Conservation (phyloP, 192 early-diverging fungal species). For the Gorgonomyces haynaldii region DNA sequence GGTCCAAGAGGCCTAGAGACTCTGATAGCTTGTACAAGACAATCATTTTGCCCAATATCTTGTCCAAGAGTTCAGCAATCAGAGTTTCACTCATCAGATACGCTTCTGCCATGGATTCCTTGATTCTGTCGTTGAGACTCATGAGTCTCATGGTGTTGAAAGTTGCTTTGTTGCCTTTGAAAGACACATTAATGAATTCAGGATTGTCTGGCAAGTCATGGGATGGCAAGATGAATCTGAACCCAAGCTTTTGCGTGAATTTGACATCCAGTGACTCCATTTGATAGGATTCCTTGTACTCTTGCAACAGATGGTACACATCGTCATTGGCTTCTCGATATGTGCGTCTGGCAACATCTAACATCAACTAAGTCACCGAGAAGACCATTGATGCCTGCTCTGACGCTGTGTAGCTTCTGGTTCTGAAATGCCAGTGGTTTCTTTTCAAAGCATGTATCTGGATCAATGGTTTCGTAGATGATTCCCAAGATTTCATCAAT, state of each 20-base stretch:
- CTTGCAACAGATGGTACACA: constrained; percentile 48
- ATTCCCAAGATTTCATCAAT: neutral
- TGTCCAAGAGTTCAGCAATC: constrained; percentile 32
- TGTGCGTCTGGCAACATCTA: constrained; percentile 76
- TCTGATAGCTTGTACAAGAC: constrained; percentile 64
- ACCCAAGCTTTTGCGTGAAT: constrained; percentile 32
- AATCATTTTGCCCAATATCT: constrained; percentile 46
- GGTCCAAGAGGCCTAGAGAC: constrained; percentile 65
- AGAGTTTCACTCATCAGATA: constrained; percentile 38
- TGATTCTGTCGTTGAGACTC: constrained; percentile 64
- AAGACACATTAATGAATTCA: constrained; percentile 62
- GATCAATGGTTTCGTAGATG: constrained; percentile 46
- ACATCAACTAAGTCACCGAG: too few relatives aligned
- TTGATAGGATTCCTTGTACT: constrained; percentile 16
- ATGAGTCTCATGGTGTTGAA: constrained; percentile 73
- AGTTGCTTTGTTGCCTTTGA: constrained; percentile 45
- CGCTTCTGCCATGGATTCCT: constrained; percentile 72
- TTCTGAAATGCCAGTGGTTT: constrained; percentile 62
- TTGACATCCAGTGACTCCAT: neutral
- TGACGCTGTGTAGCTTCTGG: constrained; percentile 80
- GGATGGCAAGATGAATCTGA: too few relatives aligned
- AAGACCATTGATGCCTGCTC: constrained; percentile 67
- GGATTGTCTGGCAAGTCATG: constrained; percentile 33
- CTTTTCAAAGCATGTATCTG: constrained; percentile 59
- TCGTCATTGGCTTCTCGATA: constrained; percentile 66